A percentile compares a stretch with the other conserved stretches of the same genome.
Evolutionary conservation across 768 basidiomycete species (phyloP).

Genomic region (Infundibulicybe gibba): DNA sequence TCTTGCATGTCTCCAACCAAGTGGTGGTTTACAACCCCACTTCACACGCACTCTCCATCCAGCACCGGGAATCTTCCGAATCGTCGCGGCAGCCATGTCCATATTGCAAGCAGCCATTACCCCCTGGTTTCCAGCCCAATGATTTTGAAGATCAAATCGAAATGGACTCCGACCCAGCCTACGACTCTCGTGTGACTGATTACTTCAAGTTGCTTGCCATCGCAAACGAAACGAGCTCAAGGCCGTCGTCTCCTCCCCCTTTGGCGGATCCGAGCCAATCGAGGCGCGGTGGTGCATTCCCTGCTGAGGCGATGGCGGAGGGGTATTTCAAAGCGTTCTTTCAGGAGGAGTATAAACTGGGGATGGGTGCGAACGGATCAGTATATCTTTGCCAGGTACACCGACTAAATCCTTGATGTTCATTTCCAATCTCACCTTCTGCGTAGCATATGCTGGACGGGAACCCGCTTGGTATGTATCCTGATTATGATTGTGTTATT

Average conservation of each 20-base stretch:
- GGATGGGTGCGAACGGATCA: slow-evolving; percentile 93
- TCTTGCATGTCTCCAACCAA: slow-evolving; percentile 80
- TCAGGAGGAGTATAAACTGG: slow-evolving; percentile 81
- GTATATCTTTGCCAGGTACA: slow-evolving; percentile 86
- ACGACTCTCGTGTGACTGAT: slow-evolving; percentile 59
- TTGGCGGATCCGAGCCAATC: slow-evolving; percentile 6
- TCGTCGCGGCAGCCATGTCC: slow-evolving; percentile 48
- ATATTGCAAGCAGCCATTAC: slow-evolving; percentile 66
- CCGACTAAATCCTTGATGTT: neutral
- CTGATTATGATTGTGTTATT: slow-evolving; percentile 2
- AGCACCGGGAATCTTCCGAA: slow-evolving; percentile 19
- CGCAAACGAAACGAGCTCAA: slow-evolving; percentile 60
- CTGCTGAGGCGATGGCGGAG: slow-evolving; percentile 76
- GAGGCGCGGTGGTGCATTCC: slow-evolving; percentile 39
- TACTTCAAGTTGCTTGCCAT: slow-evolving; percentile 79
- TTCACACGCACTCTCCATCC: slow-evolving; percentile 77
- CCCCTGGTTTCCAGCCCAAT: slow-evolving; percentile 34
- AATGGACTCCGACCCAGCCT: slow-evolving; percentile 34
- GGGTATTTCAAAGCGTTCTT: slow-evolving; percentile 95
- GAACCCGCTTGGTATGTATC: slow-evolving; percentile 66
- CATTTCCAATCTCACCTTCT: slow-evolving; percentile 3
- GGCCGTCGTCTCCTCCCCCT: slow-evolving; percentile 48
- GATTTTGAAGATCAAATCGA: slow-evolving; percentile 24
- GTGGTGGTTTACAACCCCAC: slow-evolving; percentile 86
- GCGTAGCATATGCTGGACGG: slow-evolving; percentile 81